A percentile compares a stretch with the other conserved stretches of the same genome.
Evolutionary conservation across 2,329 filamentous ascomycete genomes (phyloP).

Genomic region (Endocalyx cinctus): DNA sequence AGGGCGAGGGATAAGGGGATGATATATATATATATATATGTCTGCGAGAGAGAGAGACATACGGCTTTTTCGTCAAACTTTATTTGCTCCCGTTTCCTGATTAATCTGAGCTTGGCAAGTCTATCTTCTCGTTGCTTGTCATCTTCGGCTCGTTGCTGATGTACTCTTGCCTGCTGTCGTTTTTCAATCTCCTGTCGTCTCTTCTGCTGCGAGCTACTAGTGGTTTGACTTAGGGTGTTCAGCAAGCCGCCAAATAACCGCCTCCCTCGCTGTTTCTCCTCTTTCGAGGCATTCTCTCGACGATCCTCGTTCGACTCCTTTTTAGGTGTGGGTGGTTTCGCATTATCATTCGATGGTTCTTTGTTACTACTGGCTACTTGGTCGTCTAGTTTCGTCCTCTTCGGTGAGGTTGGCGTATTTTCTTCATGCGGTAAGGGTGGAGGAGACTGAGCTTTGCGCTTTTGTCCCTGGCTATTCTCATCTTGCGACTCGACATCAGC

Average conservation of each 20-base stretch:
- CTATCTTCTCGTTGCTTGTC: constrained; percentile 63
- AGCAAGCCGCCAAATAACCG: constrained; percentile 81
- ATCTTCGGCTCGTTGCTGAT: constrained; percentile 67
- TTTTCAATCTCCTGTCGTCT: constrained; percentile 76
- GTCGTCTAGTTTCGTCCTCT: constrained; percentile 17
- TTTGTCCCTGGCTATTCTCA: constrained; percentile 16
- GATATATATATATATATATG: no score
- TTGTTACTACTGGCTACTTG: constrained; percentile 8
- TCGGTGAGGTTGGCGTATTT: constrained; percentile 18
- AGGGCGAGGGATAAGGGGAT: no score
- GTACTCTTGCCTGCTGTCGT: constrained; percentile 71
- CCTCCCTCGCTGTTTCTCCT: constrained; percentile 81
- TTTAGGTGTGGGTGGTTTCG: no score
- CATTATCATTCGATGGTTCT: no score
- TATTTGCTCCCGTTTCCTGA: constrained; percentile 65
- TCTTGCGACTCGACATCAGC: constrained; percentile 8
- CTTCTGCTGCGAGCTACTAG: constrained; percentile 58
- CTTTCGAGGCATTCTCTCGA: constrained; percentile 42
- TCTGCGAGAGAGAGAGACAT: constrained; percentile 32
- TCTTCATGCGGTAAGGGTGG: constrained; percentile 12
- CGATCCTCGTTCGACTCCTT: constrained; percentile 22
- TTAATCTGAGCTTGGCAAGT: constrained; percentile 54
- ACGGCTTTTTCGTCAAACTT: constrained; percentile 74
- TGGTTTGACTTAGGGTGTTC: constrained; percentile 71
- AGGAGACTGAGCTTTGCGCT: constrained; percentile 27